A percentile compares a stretch with the other conserved stretches of the same genome.
Conservation (phyloP, 257 asterid genomes). For the Solanum dulcamara region DNA sequence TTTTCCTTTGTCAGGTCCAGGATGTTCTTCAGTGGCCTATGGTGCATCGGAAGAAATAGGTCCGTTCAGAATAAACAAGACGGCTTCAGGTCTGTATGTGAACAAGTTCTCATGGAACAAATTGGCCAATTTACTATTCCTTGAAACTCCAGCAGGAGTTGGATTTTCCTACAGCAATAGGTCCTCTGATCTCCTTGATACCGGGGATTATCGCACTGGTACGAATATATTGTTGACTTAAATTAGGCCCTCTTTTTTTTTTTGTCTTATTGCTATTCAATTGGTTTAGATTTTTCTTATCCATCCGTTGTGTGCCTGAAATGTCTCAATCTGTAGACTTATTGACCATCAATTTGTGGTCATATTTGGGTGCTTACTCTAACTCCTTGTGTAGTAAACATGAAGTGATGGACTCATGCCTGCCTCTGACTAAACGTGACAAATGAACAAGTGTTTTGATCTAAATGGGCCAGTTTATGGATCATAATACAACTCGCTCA, state of each 20-base stretch:
- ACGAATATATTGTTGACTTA: not conserved
- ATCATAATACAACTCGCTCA: not conserved
- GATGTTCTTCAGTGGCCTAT: conserved; percentile 95
- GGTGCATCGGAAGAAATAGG: conserved; percentile 98
- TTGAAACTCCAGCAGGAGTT: conserved; percentile 94
- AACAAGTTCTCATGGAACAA: conserved; percentile 88
- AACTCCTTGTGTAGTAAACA: not conserved
- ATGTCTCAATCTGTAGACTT: not conserved
- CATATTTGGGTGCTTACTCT: not conserved
- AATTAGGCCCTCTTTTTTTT: not conserved
- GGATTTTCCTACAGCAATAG: conserved; percentile 79
- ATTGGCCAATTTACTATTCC: conserved; percentile 60
- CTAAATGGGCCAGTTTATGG: not conserved
- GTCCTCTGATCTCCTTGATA: conserved; percentile 71
- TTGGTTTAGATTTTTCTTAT: not conserved
- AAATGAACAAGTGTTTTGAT: not conserved
- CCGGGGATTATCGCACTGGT: conserved; percentile 91
- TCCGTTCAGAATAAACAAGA: conserved; percentile 63
- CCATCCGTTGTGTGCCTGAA: not conserved
- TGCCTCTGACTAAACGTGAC: not conserved
- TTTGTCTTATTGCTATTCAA: not conserved
- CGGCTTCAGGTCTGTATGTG: conserved; percentile 45
- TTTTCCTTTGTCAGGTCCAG: no score
- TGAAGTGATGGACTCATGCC: not conserved
- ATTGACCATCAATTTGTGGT: not conserved